Evolutionary conservation across 768 basidiomycete genomes (phyloP).

Genomic region (Rhodotorula taiwanensis): DNA sequence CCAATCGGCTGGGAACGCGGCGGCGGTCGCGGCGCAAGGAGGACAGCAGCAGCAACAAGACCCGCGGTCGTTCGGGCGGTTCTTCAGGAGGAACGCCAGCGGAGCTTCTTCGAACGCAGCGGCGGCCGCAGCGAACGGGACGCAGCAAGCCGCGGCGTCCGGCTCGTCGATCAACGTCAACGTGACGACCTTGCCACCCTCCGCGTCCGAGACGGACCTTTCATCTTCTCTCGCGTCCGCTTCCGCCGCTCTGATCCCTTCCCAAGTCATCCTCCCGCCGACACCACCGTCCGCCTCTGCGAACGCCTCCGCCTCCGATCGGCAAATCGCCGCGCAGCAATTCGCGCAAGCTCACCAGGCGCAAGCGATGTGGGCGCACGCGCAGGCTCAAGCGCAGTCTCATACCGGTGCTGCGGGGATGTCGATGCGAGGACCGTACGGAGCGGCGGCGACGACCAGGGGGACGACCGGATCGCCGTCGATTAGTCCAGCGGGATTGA

Average conservation of each 20-base stretch:
- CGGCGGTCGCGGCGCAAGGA: background rate
- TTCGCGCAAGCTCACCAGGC: slow-evolving; percentile 30
- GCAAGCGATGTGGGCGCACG: slow-evolving; percentile 20
- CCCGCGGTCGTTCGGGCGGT: slow-evolving; percentile 15
- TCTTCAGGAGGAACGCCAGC: slow-evolving; percentile 22
- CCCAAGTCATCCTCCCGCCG: background rate
- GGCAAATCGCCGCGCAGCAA: slow-evolving; percentile 20
- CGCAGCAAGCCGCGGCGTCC: background rate
- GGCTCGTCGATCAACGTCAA: background rate
- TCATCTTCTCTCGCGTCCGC: background rate
- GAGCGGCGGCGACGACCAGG: no score
- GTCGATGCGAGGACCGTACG: background rate
- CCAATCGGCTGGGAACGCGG: no score
- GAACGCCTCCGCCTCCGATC: background rate
- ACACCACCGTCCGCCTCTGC: background rate
- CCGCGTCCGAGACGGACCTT: background rate
- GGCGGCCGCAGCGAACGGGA: background rate
- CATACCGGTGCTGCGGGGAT: no score
- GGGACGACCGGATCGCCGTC: no score
- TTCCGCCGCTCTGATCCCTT: background rate
- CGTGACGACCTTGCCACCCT: background rate
- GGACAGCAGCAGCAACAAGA: slow-evolving; percentile 3
- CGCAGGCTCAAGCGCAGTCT: background rate
- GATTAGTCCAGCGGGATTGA: background rate
- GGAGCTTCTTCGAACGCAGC: background rate